Conservation (phyloP, 2,329 filamentous ascomycete species). For the Emergomyces africanus region DNA sequence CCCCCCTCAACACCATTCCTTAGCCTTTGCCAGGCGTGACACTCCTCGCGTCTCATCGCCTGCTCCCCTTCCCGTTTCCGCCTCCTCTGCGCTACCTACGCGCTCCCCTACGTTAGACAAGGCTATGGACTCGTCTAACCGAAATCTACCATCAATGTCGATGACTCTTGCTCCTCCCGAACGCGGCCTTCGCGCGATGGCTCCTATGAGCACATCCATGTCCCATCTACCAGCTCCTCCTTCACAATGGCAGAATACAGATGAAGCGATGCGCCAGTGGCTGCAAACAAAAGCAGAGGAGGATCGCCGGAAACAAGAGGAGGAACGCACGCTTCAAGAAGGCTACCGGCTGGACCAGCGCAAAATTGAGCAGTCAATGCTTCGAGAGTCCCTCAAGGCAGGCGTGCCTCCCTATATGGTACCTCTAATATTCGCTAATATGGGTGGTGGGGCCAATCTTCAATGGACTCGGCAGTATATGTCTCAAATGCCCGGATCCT, state of each 20-base stretch:
- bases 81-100: constrained; percentile 22
- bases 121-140: constrained; percentile 56
- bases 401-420: constrained; percentile 64
- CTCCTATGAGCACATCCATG: constrained; percentile 33
- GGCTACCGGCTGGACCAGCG: constrained; percentile 57
- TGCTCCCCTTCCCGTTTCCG: constrained; percentile 10
- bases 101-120: constrained; percentile 30
- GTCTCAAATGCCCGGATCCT: constrained; percentile 24
- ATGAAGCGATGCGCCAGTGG: constrained; percentile 62
- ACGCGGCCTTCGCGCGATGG: constrained; percentile 15
- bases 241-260: constrained; percentile 52
- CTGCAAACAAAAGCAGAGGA: constrained; percentile 59
- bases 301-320: constrained; percentile 58
- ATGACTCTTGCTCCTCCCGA: constrained; percentile 44
- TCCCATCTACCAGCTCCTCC: constrained; percentile 46
- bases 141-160: constrained; percentile 55
- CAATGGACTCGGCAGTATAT: constrained; percentile 59
- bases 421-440: constrained; percentile 60
- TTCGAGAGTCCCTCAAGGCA: constrained; percentile 53
- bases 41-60: constrained; percentile 1
- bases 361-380: constrained; percentile 58
- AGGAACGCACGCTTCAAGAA: constrained; percentile 54
- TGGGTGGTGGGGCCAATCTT: constrained; percentile 48
- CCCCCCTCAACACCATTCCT: constrained; percentile 17
- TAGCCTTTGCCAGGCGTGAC: constrained; percentile 13